These are phyloP conservation scores for Alnus glutinosa DNA, from an alignment of 306 rosid genomes.

Conservation along the genomic window DNA sequence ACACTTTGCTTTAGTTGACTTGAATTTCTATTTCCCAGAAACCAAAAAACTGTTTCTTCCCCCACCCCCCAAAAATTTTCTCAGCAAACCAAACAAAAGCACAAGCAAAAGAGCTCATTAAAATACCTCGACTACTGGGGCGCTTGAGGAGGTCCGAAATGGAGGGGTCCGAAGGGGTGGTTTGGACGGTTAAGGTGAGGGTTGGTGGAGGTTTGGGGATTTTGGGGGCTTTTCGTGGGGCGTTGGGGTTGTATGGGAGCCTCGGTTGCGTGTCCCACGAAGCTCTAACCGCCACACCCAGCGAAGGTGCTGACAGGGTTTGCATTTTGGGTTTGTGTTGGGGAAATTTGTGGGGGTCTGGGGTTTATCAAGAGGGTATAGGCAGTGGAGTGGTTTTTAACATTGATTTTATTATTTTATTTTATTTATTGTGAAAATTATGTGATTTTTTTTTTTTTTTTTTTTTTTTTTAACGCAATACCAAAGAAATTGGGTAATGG, in stretches of 20 bases:
- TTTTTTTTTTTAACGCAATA: too few relatives aligned
- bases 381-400: not conserved
- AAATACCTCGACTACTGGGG: conserved; percentile 36
- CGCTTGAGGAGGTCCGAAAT: conserved; percentile 70
- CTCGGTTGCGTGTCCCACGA: conserved; percentile 78
- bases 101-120: not conserved
- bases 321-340: conserved; percentile 23
- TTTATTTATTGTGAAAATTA: too few relatives aligned
- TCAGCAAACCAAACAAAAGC: not conserved
- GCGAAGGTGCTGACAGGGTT: conserved; percentile 33
- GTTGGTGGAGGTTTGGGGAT: conserved; percentile 35
- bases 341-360: not conserved
- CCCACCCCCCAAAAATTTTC: not conserved
- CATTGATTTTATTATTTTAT: too few relatives aligned
- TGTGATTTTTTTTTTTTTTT: too few relatives aligned
- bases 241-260: conserved; percentile 75
- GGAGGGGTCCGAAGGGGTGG: conserved; percentile 30
- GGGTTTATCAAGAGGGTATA: not conserved
- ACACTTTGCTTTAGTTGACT: not conserved
- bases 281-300: conserved; percentile 41
- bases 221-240: conserved; percentile 65
- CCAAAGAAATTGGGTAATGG: too few relatives aligned
- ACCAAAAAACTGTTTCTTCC: not conserved
- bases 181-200: conserved; percentile 34
- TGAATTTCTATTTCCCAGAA: not conserved